These are phyloP conservation scores for Rhizopus stolonifer DNA, from an alignment of 371 early-diverging fungal genomes.

Conservation along the genomic window DNA sequence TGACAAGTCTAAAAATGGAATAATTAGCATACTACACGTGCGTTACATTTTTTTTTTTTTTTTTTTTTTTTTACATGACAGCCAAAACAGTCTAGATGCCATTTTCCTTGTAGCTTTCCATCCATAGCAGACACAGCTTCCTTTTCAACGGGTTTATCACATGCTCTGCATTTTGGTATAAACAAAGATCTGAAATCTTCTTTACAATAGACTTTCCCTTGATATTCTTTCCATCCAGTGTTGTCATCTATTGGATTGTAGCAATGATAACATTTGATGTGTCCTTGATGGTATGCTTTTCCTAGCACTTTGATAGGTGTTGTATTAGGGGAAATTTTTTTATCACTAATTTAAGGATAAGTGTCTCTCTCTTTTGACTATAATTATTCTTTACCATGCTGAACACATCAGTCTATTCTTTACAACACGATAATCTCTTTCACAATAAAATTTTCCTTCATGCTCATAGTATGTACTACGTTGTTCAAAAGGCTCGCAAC, in stretches of 20 bases:
- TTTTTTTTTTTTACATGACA: slow-evolving; percentile 41
- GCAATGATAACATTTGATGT: slow-evolving; percentile 69
- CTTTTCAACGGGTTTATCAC: slow-evolving; percentile 65
- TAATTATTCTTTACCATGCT: slow-evolving; percentile 47
- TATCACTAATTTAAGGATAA: slow-evolving; percentile 24
- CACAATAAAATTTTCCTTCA: slow-evolving; percentile 70
- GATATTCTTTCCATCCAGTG: slow-evolving; percentile 75
- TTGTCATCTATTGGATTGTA: slow-evolving; percentile 62
- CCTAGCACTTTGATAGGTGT: slow-evolving; percentile 64
- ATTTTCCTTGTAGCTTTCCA: slow-evolving; percentile 75
- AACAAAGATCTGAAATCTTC: slow-evolving; percentile 67
- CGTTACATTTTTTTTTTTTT: neutral
- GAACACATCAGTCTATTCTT: slow-evolving; percentile 50
- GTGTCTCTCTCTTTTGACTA: neutral
- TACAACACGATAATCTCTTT: slow-evolving; percentile 61
- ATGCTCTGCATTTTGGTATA: slow-evolving; percentile 70
- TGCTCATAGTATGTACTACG: slow-evolving; percentile 64
- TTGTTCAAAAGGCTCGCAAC: slow-evolving; percentile 61
- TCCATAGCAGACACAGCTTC: slow-evolving; percentile 80
- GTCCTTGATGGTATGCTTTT: slow-evolving; percentile 65
- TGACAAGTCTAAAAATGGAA: slow-evolving; percentile 56
- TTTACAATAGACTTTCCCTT: slow-evolving; percentile 75
- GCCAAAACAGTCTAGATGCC: slow-evolving; percentile 67
- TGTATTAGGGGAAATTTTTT: slow-evolving; percentile 45
- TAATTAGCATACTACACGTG: neutral